phyloP scores from a whole-genome alignment of 257 asterid genomes.

The Primulina eburnea region DNA sequence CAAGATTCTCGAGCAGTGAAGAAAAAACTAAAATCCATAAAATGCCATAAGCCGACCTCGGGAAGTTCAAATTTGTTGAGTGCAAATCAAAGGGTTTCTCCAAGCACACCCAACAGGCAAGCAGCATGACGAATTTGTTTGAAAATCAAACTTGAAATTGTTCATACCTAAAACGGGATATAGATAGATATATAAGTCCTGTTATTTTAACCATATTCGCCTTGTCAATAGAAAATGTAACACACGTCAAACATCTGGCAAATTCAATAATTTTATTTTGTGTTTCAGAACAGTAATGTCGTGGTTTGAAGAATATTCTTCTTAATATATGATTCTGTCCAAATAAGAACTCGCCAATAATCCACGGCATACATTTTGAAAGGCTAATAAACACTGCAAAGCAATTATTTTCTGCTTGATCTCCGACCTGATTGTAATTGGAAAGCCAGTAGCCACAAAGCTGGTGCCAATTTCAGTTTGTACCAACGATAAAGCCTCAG shows the following conservation, averaged over 20 bases:
- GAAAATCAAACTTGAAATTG: neutral
- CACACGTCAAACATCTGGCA: too few species aligned
- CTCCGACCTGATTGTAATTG: neutral
- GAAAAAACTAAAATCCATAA: neutral
- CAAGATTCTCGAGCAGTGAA: slow-evolving; percentile 24
- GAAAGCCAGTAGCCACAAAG: neutral
- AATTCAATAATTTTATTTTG: neutral
- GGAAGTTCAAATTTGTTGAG: neutral
- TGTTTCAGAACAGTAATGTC: neutral
- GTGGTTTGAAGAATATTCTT: neutral
- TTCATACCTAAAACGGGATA: too few species aligned
- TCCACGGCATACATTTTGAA: neutral
- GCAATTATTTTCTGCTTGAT: neutral
- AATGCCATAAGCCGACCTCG: neutral
- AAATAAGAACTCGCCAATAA: neutral
- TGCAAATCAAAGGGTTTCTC: neutral
- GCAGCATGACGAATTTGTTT: neutral
- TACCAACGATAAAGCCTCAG: neutral
- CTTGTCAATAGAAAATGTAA: too few species aligned
- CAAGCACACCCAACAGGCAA: neutral
- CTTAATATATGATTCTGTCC: neutral
- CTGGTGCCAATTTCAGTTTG: neutral
- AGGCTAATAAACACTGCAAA: neutral
- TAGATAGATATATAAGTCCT: too few species aligned
- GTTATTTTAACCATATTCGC: neutral